phyloP scores from a whole-genome alignment of 2,329 filamentous ascomycete genomes.

The Apiospora pterosperma region DNA sequence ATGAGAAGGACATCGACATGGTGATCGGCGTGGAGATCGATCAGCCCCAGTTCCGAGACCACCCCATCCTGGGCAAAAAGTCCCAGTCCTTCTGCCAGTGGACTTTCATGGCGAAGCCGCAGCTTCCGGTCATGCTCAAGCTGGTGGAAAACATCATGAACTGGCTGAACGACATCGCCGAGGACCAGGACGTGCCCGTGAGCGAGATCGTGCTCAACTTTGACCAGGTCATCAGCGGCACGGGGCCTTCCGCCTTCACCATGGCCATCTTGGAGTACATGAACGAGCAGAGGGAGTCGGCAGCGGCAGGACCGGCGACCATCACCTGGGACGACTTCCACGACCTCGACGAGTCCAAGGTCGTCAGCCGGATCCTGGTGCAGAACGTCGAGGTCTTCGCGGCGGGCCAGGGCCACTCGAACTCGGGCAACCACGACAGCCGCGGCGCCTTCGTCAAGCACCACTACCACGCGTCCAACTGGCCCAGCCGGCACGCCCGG shows the following conservation, averaged over 20 bases:
- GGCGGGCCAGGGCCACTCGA: constrained; percentile 68
- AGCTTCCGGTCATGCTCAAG: constrained; percentile 63
- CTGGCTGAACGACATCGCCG: constrained; percentile 60
- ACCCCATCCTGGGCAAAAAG: constrained; percentile 65
- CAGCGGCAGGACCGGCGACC: constrained; percentile 26
- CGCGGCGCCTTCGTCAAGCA: constrained; percentile 67
- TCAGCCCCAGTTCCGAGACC: constrained; percentile 60
- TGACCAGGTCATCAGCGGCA: constrained; percentile 70
- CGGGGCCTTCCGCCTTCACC: constrained; percentile 69
- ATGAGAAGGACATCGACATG: constrained; percentile 64
- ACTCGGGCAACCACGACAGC: constrained; percentile 67
- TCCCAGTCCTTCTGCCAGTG: constrained; percentile 71
- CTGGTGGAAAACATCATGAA: constrained; percentile 66
- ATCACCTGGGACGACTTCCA: constrained; percentile 66
- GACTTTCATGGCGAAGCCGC: constrained; percentile 70
- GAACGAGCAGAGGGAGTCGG: constrained; percentile 40
- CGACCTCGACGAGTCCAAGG: constrained; percentile 61
- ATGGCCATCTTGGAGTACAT: constrained; percentile 62
- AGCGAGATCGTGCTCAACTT: constrained; percentile 64
- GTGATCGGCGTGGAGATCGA: constrained; percentile 70
- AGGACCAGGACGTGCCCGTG: constrained; percentile 55
- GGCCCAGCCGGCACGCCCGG: constrained; percentile 64
- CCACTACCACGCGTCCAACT: constrained; percentile 71
- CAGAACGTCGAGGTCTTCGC: constrained; percentile 70
- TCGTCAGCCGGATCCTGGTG: constrained; percentile 62